Conservation (phyloP, 768 basidiomycete species). For the Lyophyllum decastes region DNA sequence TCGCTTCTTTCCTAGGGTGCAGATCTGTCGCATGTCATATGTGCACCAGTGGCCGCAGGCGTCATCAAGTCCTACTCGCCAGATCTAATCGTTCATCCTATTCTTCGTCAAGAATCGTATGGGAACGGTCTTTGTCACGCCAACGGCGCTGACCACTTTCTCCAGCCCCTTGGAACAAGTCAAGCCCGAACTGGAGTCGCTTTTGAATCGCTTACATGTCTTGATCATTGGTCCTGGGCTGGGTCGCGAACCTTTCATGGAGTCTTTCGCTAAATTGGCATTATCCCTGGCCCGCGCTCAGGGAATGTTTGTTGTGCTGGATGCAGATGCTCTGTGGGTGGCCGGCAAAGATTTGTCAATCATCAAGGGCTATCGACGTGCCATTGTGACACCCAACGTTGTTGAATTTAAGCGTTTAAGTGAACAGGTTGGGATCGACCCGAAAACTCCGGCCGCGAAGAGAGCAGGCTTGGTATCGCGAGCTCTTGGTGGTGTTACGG, state of each 20-base stretch:
- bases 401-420: conserved; percentile 89
- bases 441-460: conserved; percentile 46
- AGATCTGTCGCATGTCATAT: conserved; percentile 96
- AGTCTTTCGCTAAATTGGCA: conserved; percentile 74
- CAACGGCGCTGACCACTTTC: not conserved
- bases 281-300: conserved; percentile 68
- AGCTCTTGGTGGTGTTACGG: conserved; percentile 81
- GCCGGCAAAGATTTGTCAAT: conserved; percentile 72
- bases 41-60: conserved; percentile 86
- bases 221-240: conserved; percentile 94
- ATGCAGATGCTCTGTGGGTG: conserved; percentile 90
- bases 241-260: conserved; percentile 91
- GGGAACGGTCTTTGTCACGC: conserved; percentile 18
- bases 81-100: conserved; percentile 96
- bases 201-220: conserved; percentile 87
- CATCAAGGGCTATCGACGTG: conserved; percentile 83
- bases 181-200: conserved; percentile 53
- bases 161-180: conserved; percentile 51
- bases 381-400: conserved; percentile 92
- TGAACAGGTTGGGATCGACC: conserved; percentile 69
- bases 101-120: conserved; percentile 70
- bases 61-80: conserved; percentile 98
- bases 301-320: conserved; percentile 89
- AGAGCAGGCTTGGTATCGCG: conserved; percentile 75
- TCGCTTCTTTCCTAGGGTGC: conserved; percentile 59